Percentiles rank a stretch among this genome's conserved stretches.
Evolutionary conservation across 768 basidiomycete genomes (phyloP).

Genomic region (Pulveroboletus sp.): DNA sequence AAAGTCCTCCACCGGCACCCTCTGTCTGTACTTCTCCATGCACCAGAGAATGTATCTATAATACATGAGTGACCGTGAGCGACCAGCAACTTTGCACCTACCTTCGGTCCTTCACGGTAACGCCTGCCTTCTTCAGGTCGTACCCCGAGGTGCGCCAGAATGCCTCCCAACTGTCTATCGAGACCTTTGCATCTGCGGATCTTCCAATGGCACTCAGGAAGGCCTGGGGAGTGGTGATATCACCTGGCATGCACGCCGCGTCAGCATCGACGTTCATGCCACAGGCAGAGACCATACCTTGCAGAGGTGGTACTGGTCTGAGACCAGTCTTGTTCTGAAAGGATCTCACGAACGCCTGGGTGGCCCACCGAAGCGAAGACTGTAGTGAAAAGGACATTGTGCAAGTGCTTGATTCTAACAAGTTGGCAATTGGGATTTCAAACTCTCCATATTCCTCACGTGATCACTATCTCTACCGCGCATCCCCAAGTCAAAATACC

Average conservation of each 20-base stretch:
- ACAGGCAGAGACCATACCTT: conserved; percentile 12
- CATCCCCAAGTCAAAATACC: conserved; percentile 82
- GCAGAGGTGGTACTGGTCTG: conserved; percentile 21
- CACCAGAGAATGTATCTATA: conserved; percentile 81
- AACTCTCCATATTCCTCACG: conserved; percentile 14
- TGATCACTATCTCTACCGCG: too few relatives aligned
- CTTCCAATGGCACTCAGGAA: conserved; percentile 79
- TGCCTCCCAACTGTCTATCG: conserved; percentile 65
- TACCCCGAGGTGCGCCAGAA: conserved; percentile 62
- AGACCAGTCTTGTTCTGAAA: conserved; percentile 31
- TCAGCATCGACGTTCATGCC: conserved; percentile 2
- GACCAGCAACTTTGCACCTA: conserved; percentile 30
- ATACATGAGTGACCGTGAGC: conserved; percentile 5
- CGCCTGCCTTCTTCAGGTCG: conserved; percentile 61
- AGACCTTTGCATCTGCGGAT: conserved; percentile 59
- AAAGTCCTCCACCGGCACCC: conserved; percentile 53
- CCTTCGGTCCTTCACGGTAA: conserved; percentile 71
- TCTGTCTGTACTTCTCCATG: conserved; percentile 74
- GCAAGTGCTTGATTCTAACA: background rate
- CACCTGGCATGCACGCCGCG: conserved; percentile 31
- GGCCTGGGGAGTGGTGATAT: conserved; percentile 53
- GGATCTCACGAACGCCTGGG: conserved; percentile 22
- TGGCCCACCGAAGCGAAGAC: conserved; percentile 16
- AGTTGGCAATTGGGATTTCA: conserved; percentile 5
- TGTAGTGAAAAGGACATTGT: conserved; percentile 25